These are phyloP conservation scores for Ensete ventricosum DNA, from an alignment of 176 grass and related monocot species.

Conservation along the genomic window DNA sequence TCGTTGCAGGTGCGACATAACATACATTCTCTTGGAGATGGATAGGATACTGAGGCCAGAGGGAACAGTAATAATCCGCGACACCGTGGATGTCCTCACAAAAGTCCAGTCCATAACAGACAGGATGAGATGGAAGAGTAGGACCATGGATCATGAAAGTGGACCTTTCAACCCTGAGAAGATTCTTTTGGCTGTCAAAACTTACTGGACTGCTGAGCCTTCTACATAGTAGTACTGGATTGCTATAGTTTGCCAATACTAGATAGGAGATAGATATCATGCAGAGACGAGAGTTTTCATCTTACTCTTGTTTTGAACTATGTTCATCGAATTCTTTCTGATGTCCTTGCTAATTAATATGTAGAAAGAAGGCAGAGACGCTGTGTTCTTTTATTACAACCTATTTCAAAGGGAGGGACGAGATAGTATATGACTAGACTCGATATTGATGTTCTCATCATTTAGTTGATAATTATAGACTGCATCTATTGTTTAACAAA, in stretches of 20 bases:
- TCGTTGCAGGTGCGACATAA: constrained; percentile 4
- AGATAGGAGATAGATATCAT: too few species aligned
- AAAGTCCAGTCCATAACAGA: constrained; percentile 10
- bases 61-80: constrained; percentile 13
- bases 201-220: constrained; percentile 3
- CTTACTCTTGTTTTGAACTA: background rate
- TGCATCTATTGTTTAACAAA: too few species aligned
- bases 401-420: too few species aligned
- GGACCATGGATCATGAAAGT: constrained; percentile 12
- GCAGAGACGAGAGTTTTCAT: too few species aligned
- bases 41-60: constrained; percentile 13
- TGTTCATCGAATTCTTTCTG: too few species aligned
- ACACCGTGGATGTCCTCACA: constrained; percentile 9
- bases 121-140: constrained; percentile 7
- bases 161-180: constrained; percentile 16
- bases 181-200: constrained; percentile 10
- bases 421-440: too few species aligned
- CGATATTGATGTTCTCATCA: too few species aligned
- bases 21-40: constrained; percentile 18
- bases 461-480: too few species aligned
- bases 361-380: too few species aligned
- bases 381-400: too few species aligned
- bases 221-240: background rate
- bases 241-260: too few species aligned
- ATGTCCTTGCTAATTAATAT: too few species aligned